These are phyloP conservation scores for Sequoiadendron giganteum DNA, from an alignment of 75 land plant species.

Conservation along the genomic window DNA sequence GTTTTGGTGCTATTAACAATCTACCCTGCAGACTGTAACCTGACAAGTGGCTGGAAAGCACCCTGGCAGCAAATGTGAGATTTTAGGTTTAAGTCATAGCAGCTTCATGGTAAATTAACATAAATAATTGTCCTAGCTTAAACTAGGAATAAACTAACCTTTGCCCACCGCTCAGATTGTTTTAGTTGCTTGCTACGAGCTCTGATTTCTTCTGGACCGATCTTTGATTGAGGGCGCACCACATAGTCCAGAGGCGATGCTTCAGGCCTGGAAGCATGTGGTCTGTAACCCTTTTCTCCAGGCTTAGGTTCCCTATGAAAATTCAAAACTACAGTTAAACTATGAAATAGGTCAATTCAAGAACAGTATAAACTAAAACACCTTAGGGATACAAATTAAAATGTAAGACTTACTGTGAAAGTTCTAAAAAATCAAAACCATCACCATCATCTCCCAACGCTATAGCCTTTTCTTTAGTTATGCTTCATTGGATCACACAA, in stretches of 20 bases:
- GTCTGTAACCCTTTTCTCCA: slow-evolving; percentile 55
- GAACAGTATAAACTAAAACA: not conserved
- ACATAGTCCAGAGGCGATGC: slow-evolving; percentile 83
- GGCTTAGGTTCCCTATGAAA: slow-evolving; percentile 45
- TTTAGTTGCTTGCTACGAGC: slow-evolving; percentile 66
- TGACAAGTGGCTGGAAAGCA: no score
- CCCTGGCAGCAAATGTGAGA: no score
- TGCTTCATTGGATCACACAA: slow-evolving; percentile 9
- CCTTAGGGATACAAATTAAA: not conserved
- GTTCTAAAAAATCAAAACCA: slow-evolving; percentile 67
- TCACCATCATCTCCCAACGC: slow-evolving; percentile 70
- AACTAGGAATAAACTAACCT: not conserved
- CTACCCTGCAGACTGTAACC: no score
- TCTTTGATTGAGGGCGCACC: slow-evolving; percentile 86
- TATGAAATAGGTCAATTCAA: not conserved
- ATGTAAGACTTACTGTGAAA: slow-evolving; percentile 48
- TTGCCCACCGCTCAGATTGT: slow-evolving; percentile 51
- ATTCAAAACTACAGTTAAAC: not conserved
- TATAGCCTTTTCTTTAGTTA: slow-evolving; percentile 37
- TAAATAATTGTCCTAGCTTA: slow-evolving; percentile 26
- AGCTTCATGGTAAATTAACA: no score
- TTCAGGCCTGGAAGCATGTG: slow-evolving; percentile 82
- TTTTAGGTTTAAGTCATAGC: no score
- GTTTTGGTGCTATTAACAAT: no score
- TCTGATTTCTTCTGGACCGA: slow-evolving; percentile 74